Conservation (phyloP, 768 basidiomycete genomes). For the Xerocomus spinulosus region DNA sequence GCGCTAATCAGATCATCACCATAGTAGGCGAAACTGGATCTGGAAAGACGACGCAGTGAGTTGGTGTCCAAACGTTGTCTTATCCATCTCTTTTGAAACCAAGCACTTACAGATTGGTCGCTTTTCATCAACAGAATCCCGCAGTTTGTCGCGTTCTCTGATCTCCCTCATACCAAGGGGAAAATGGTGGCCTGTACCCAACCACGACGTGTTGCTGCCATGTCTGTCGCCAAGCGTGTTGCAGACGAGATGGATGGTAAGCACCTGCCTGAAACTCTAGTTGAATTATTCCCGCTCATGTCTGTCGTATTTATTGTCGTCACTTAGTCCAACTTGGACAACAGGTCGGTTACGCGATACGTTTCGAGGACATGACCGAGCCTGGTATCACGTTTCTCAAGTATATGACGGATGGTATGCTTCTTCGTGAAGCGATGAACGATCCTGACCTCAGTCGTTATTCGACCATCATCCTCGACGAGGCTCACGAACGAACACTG, state of each 20-base stretch:
- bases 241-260: slow-evolving; percentile 98
- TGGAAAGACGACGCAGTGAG: slow-evolving; percentile 81
- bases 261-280: slow-evolving; percentile 25
- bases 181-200: slow-evolving; percentile 97
- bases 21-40: slow-evolving; percentile 56
- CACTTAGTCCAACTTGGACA: slow-evolving; percentile 79
- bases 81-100: slow-evolving; percentile 16
- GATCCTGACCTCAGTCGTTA: slow-evolving; percentile 86
- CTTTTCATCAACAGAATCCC: slow-evolving; percentile 66
- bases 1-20: slow-evolving; percentile 70
- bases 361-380: slow-evolving; percentile 82
- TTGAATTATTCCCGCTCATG: too few species aligned
- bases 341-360: slow-evolving; percentile 96
- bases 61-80: slow-evolving; percentile 18
- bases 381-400: slow-evolving; percentile 95
- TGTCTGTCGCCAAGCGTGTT: slow-evolving; percentile 97
- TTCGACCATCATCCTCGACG: slow-evolving; percentile 97
- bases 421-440: slow-evolving; percentile 97
- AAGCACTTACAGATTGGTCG: slow-evolving; percentile 27
- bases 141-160: slow-evolving; percentile 92
- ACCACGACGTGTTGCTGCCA: slow-evolving; percentile 92
- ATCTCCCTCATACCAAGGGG: slow-evolving; percentile 83
- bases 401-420: slow-evolving; percentile 99
- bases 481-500: slow-evolving; percentile 96
- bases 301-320: slow-evolving; percentile 2